Evolutionary conservation across 306 rosid genomes (phyloP), one percentile per base, ranked within the genome.

Genomic region (Sicyos baderoa): DNA sequence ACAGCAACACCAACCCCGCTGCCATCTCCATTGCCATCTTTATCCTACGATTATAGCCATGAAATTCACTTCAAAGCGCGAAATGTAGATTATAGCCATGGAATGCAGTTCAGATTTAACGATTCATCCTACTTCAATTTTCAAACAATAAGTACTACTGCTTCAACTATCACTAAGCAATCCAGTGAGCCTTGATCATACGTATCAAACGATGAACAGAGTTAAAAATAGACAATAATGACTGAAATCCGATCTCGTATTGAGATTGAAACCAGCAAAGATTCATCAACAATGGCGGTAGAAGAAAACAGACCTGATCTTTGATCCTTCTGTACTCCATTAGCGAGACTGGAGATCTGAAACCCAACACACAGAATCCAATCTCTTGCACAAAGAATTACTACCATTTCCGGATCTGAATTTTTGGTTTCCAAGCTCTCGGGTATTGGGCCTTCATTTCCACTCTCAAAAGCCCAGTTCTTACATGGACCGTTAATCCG

Each of bases 251-350:
- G 25, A 9, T 35, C 23, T 61, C 8, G 21, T 6, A 35, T 61
- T 35, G 48, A 51, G 15, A 45, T 35, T 27, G 7, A 9, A 23
- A 14, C 1, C 19, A 37, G 48, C 15, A 19, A 11, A 47, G 47
- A 40, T 57, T 44, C 18, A 51, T 21, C 19, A 58, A 13, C 56
- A 69, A 17, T 18, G 32, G 2, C 13, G 11, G 13, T 45, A 18
- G n/a, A n/a, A n/a, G n/a, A 37, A 18, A 22, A 2, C 71, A 44
- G 72, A 84, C 97, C 91, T 88, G 83, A 56, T 82, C 89, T 76
- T 88, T 91, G 82, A 88, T 84, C 81, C 89, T 91, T 72, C 92
- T 71, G 80, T 91, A 91, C 85, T 91, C 97, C 95, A 91, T 91
- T 75, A 25, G 42, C 18, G 55, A 68, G 11, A 13, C 72, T 27